phyloP scores from a whole-genome alignment of 176 grass and related monocot genomes.

The Triticum monococcum region DNA sequence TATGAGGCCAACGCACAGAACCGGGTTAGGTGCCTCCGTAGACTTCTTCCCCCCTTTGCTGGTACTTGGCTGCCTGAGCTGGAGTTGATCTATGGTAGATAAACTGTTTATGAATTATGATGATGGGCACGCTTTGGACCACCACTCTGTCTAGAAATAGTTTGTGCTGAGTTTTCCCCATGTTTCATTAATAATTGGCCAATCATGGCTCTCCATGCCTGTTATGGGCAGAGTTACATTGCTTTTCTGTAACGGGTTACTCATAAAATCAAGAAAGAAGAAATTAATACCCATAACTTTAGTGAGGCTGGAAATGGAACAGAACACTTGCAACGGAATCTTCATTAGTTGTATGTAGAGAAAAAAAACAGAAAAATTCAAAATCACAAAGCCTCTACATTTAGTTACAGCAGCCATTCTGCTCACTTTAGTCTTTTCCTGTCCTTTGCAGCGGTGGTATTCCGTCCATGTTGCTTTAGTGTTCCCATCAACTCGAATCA shows the following conservation, averaged over 20 bases:
- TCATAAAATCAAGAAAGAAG: background rate
- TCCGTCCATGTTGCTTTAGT: background rate
- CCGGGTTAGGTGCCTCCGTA: background rate
- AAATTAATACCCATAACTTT: background rate
- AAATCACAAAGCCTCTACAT: background rate
- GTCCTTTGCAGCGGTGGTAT: background rate
- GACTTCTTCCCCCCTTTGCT: background rate
- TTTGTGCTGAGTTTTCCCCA: conserved; percentile 1
- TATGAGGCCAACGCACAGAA: background rate
- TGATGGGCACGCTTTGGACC: background rate
- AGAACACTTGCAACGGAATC: background rate
- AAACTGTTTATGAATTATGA: background rate
- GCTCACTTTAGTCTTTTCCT: conserved; percentile 1
- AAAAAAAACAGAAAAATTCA: background rate
- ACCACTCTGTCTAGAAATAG: conserved; percentile 15
- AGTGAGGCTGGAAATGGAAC: background rate
- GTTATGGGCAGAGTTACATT: background rate
- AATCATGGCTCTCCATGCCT: conserved; percentile 7
- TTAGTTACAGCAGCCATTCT: background rate
- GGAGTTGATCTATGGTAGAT: conserved; percentile 10
- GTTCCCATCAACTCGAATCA: background rate
- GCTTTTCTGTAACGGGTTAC: conserved; percentile 27
- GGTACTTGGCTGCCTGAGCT: conserved; percentile 2
- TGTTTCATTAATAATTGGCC: conserved; percentile 18
- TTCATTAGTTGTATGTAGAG: background rate